Conservation (phyloP, 441 rosid species). For the Gossypium davidsonii region DNA sequence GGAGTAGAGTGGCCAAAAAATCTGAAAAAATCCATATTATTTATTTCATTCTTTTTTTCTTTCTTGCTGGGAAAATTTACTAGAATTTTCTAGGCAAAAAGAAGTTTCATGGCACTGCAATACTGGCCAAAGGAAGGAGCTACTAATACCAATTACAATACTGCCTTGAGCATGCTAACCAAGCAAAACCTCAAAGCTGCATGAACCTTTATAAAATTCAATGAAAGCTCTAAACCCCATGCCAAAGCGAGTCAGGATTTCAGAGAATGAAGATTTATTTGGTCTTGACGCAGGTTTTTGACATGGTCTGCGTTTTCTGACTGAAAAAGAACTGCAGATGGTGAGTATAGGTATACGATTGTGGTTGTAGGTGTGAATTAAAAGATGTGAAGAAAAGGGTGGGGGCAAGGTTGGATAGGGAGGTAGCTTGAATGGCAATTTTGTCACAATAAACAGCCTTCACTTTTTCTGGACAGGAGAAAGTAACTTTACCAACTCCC, state of each 20-base stretch:
- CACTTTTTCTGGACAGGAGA: not conserved
- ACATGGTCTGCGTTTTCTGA: not conserved
- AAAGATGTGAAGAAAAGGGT: not conserved
- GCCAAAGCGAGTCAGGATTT: not conserved
- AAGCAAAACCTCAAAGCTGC: not conserved
- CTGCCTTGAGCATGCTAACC: not conserved
- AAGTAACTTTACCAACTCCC: not conserved
- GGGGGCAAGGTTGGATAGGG: not conserved
- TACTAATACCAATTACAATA: not conserved
- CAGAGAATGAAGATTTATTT: not conserved
- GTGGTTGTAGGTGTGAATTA: not conserved
- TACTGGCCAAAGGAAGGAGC: not conserved
- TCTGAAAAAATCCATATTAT: not conserved
- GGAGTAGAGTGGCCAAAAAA: not conserved
- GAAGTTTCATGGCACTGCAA: not conserved
- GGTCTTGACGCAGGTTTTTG: not conserved
- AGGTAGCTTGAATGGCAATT: not conserved
- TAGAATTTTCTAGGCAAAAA: not conserved
- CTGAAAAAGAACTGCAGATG: not conserved
- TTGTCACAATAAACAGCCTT: not conserved
- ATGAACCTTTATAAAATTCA: not conserved
- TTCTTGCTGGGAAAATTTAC: not conserved
- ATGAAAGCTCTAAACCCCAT: not conserved
- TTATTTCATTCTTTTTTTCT: not conserved
- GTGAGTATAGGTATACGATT: not conserved